Evolutionary conservation across 2,329 filamentous ascomycete genomes (phyloP), one percentile per base, ranked within the genome.

Genomic region (Trichoderma brevicompactum): DNA sequence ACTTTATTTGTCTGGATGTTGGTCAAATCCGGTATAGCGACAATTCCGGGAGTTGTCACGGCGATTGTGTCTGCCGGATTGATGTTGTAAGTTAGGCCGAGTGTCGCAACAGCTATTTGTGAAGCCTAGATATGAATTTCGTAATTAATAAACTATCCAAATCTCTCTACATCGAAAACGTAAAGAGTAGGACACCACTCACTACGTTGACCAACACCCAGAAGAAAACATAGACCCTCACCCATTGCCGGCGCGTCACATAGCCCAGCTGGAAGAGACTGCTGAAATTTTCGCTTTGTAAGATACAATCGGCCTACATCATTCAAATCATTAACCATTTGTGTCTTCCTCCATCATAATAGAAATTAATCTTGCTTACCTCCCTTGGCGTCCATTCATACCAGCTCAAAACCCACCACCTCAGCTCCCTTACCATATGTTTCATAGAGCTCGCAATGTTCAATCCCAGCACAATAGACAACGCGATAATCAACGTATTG

Each of bases 401-500:
- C 8, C 73, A 70, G 65, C 75, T 77, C 48, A 83, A 69, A 34
- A 82, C 76, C 72, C 79, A 80, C 79, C 81, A 83, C n/a, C 81
- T 74, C 66, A 81, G 71, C 66, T 81, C 79, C 13, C 74, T 70
- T 3, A 79, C 77, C 75, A 82, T 79, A 34, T 75, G 75, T 65
- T 81, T 81, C 23, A 83, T 73, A 7, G 76, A 75, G 67, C 74
- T 79, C 2, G 78, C 76, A 48, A 82, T 76, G 54, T 79, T 78
- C 55, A 83, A 68, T 64, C 79, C 78, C 17, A 82, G 70, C 0
- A 72, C 69, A 38, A 82, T 81, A 53, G 78, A 78, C 5, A 82
- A 72, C 0, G 75, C 80, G 0, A 80, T 80, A 19, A 81, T 78
- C n/a, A 81, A 67, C 0, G 78, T 72, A 63, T 82, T 82, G 68